A percentile compares a stretch with the other conserved stretches of the same genome.
phyloP scores from a whole-genome alignment of 73 alveolate genomes.

The Paramecium tetraurelia region DNA sequence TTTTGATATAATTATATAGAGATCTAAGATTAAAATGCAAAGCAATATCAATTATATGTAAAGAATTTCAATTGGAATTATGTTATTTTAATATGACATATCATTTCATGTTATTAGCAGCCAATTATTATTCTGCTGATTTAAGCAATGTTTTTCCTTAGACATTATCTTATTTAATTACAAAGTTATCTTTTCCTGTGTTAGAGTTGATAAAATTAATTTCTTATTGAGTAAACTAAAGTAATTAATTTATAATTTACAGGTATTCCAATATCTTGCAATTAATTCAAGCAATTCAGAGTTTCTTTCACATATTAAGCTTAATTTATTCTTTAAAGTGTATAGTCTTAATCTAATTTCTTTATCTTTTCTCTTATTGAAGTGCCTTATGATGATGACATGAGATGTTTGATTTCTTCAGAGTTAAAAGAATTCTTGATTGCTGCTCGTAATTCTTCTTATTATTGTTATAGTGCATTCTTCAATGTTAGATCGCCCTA shows the following conservation, averaged over 20 bases:
- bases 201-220: neutral
- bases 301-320: constrained; percentile 16
- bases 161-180: neutral
- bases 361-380: constrained; percentile 26
- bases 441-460: neutral
- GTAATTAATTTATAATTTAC: neutral
- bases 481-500: constrained; percentile 20
- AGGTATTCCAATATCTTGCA: constrained; percentile 13
- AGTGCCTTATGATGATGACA: constrained; percentile 21
- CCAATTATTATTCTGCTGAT: constrained; percentile 34
- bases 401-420: constrained; percentile 30
- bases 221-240: neutral
- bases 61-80: neutral
- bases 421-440: constrained; percentile 19
- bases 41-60: too few relatives aligned
- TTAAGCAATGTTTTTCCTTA: neutral
- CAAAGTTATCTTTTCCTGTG: constrained; percentile 30
- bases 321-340: neutral
- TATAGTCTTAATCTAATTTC: constrained; percentile 9
- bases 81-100: neutral
- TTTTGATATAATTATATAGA: too few relatives aligned
- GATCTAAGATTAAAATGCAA: too few relatives aligned
- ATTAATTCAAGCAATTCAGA: neutral
- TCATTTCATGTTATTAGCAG: constrained; percentile 30
- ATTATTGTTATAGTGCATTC: constrained; percentile 11